Percentiles rank a stretch among this genome's conserved stretches.
phyloP scores from a whole-genome alignment of 2,329 filamentous ascomycete genomes.

The Cladosporium phlei region DNA sequence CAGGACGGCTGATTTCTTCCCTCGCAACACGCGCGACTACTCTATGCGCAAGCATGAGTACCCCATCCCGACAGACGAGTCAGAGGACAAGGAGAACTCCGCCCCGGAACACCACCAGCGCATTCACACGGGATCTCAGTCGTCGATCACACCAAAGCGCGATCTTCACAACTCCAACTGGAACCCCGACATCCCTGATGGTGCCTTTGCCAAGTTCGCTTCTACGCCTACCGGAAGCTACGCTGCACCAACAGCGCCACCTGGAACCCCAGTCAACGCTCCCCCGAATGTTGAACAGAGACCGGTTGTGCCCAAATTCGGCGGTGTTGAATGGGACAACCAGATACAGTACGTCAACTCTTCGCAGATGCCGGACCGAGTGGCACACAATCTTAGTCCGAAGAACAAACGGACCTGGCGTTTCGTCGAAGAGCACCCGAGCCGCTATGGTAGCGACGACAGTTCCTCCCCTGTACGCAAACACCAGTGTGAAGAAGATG shows the following conservation, averaged over 20 bases:
- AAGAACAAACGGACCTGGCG: constrained; percentile 27
- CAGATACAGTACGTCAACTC: constrained; percentile 4
- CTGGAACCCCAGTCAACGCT: constrained; percentile 24
- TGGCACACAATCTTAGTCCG: constrained; percentile 26
- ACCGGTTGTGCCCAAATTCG: background rate
- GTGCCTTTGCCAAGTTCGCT: constrained; percentile 8
- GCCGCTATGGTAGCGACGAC: constrained; percentile 7
- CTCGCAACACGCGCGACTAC: constrained; percentile 34
- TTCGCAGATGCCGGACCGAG: constrained; percentile 20
- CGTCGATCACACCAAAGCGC: constrained; percentile 19
- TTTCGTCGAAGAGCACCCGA: constrained; percentile 27
- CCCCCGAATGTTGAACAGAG: background rate
- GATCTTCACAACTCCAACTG: constrained; percentile 21
- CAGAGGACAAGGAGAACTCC: constrained; percentile 22
- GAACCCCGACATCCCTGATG: constrained; percentile 19
- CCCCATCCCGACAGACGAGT: constrained; percentile 15
- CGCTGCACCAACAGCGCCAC: constrained; percentile 22
- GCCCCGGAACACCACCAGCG: background rate
- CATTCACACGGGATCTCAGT: background rate
- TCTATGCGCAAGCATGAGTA: constrained; percentile 32
- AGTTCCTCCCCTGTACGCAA: constrained; percentile 18
- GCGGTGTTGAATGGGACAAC: background rate
- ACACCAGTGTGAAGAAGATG: constrained; percentile 15
- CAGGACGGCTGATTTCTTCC: constrained; percentile 37
- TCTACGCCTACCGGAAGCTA: constrained; percentile 9